Conservation (phyloP, 2,329 filamentous ascomycete species). For the Fusarium anguioides region DNA sequence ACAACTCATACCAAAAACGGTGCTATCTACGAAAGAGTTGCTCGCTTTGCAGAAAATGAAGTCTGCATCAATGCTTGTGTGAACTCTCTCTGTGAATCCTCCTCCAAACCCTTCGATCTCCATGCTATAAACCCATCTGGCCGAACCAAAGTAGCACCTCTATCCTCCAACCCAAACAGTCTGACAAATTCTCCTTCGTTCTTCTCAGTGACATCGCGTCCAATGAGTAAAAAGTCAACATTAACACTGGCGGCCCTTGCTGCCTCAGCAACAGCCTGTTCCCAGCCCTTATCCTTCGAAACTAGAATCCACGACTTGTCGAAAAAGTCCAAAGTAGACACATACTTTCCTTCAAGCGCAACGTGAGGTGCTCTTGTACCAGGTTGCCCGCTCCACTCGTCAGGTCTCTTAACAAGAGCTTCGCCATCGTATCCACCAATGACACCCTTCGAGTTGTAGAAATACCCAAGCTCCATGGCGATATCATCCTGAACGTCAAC, state of each 20-base stretch:
- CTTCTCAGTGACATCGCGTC: not conserved
- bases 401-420: constrained; percentile 20
- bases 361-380: constrained; percentile 41
- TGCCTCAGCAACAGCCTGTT: not conserved
- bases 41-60: accelerated
- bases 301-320: constrained; percentile 12
- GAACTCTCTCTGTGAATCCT: not conserved
- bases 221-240: constrained; percentile 11
- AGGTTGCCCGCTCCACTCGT: constrained; percentile 41
- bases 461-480: constrained; percentile 28
- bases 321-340: constrained; percentile 30
- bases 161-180: constrained; percentile 1
- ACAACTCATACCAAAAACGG: too few species aligned
- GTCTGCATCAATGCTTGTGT: not conserved
- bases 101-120: not conserved
- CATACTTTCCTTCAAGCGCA: not conserved
- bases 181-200: not conserved
- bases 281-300: constrained; percentile 23
- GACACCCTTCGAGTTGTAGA: constrained; percentile 15
- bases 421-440: not conserved
- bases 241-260: not conserved
- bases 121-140: constrained; percentile 31
- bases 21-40: too few species aligned
- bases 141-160: constrained; percentile 13
- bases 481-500: constrained; percentile 19